Evolutionary conservation across 352 stramenopile genomes (phyloP).

Genomic region (Peronospora belbahrii): DNA sequence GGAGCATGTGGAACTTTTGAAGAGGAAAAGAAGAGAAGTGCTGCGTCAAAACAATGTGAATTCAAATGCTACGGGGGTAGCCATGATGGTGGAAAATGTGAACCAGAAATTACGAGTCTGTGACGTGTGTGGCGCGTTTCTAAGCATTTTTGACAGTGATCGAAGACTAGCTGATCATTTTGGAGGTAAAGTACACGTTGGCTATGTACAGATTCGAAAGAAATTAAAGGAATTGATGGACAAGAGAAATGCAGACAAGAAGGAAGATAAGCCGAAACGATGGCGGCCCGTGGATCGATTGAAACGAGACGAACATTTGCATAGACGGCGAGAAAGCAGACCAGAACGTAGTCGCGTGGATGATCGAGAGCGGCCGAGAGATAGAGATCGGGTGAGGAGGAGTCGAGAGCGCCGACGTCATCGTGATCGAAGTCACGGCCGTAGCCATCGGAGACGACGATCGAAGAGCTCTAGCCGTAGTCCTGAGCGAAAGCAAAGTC

Average conservation of each 20-base stretch:
- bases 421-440: not conserved
- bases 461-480: slow-evolving; percentile 32
- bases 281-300: not conserved
- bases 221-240: slow-evolving; percentile 71
- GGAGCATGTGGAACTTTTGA: slow-evolving; percentile 57
- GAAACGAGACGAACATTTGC: not conserved
- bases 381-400: slow-evolving; percentile 18
- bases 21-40: slow-evolving; percentile 23
- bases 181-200: slow-evolving; percentile 86
- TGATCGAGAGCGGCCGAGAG: slow-evolving; percentile 5
- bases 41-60: slow-evolving; percentile 7
- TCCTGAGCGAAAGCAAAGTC: slow-evolving; percentile 22
- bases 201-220: slow-evolving; percentile 83
- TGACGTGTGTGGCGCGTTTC: slow-evolving; percentile 86
- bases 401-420: slow-evolving; percentile 12
- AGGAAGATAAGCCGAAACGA: not conserved
- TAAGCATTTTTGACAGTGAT: slow-evolving; percentile 90
- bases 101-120: slow-evolving; percentile 86
- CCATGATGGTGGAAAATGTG: slow-evolving; percentile 22
- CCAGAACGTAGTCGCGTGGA: not conserved
- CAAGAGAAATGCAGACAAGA: slow-evolving; percentile 1
- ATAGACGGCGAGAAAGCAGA: slow-evolving; percentile 1
- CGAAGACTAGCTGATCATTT: slow-evolving; percentile 85
- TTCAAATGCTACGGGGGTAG: not conserved
- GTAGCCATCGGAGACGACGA: slow-evolving; percentile 18